Evolutionary conservation across 1,284 basidiomycete genomes (phyloP), one percentile per base, ranked within the genome.

Genomic region (Cryptococcus wingfieldii): DNA sequence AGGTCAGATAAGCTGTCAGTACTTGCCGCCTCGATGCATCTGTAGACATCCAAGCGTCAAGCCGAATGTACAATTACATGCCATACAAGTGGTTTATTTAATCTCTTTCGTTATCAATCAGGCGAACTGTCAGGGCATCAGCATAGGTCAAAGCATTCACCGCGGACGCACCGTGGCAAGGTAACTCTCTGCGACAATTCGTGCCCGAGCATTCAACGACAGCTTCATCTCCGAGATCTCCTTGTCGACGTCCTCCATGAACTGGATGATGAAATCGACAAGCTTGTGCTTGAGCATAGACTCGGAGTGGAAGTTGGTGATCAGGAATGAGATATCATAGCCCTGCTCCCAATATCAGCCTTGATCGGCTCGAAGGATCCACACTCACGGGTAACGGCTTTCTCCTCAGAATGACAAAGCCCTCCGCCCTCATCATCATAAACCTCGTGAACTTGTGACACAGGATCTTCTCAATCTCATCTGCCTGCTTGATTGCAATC

Each of bases 231-330:
- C 82, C n/a, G 77, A 79, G 54, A 82, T 81, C 68, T 82, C 80
- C 70, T 80, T 79, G 70, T 81, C 80, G 34, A 98, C 93, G 68
- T 98, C 93, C 73, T 98, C 93, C 94, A 98, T 98, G 75, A 98
- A 97, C 88, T 98, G 91, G 65, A 98, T 97, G 78, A 99, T 96
- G 79, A 99, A 99, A 79, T 99, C 96, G 45, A 99, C 96, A 54
- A 99, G 87, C 80, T 98, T 98, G 79, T 98, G 94, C 80, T 98
- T 98, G 66, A 98, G 81, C 93, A 99, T 96, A 3, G 89, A 90
- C 75, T 98, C 95, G 25, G 92, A 85, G 75, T 98, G 93, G 61
- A 87, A 87, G 78, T 98, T 98, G 56, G 96, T 98, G 74, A 99
- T 96, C 62, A 99, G 80, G 83, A 99, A 99, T 6, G 90, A 95